phyloP scores from a whole-genome alignment of 441 rosid species.

The Breynia disticha region DNA sequence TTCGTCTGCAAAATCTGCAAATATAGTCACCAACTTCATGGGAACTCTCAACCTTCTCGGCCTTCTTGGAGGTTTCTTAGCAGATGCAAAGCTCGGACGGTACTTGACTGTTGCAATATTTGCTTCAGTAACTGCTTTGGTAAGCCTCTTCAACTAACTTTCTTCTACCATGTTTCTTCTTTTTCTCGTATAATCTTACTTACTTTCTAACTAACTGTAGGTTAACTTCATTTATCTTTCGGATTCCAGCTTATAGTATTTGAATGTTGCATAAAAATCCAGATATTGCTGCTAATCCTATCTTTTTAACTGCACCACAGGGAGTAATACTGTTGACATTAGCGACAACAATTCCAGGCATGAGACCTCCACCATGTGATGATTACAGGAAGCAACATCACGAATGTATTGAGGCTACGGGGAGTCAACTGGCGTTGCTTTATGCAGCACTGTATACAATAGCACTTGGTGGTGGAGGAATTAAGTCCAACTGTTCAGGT shows the following conservation, averaged over 20 bases:
- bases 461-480: slow-evolving; percentile 89
- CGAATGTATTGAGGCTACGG: slow-evolving; percentile 56
- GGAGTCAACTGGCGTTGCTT: slow-evolving; percentile 56
- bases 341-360: slow-evolving; percentile 55
- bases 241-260: no score
- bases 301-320: slow-evolving; percentile 23
- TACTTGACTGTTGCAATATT: slow-evolving; percentile 63
- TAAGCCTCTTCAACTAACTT: slow-evolving; percentile 15
- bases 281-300: neutral
- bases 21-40: slow-evolving; percentile 75
- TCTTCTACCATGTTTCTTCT: neutral
- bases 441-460: slow-evolving; percentile 70
- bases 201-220: no score
- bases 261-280: no score
- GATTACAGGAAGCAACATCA: slow-evolving; percentile 44
- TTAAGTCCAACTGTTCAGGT: slow-evolving; percentile 83
- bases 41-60: slow-evolving; percentile 81
- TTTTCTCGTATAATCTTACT: neutral
- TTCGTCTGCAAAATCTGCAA: slow-evolving; percentile 71
- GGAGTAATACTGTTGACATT: slow-evolving; percentile 54
- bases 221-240: no score
- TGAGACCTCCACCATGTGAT: slow-evolving; percentile 69
- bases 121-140: slow-evolving; percentile 56
- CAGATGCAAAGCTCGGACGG: slow-evolving; percentile 85
- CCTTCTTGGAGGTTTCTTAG: slow-evolving; percentile 82